Base-by-base conservation (phyloP, 2,329 filamentous ascomycete species). In the Ophiocordyceps sinensis region DNA sequence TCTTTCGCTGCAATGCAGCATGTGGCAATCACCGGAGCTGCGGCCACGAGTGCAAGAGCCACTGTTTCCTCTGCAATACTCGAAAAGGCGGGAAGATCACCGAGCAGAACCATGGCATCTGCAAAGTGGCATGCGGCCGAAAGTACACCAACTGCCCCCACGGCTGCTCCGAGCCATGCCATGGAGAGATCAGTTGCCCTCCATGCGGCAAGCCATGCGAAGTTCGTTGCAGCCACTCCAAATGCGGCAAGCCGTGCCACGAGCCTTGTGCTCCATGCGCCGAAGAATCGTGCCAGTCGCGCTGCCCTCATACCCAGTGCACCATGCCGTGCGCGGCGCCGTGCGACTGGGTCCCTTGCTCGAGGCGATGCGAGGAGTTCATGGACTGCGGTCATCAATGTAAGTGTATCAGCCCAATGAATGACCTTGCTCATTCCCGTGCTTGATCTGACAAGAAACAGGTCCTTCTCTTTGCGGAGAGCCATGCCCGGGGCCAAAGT, bases 331-430 rank as follows among this genome's bases (percentile, higher is more conserved):
- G 81, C 45, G 76, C 77, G 0, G 79, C 72, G 0, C 79, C 81
- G 0, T 86, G 80, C 51, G 64, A 82, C 47, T 70, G 75, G 58
- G 51, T 83, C 0, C 82, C 81, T 1, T 86, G 80, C 52, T 71
- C 70, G 2, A 55, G 66, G 47, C 64, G 79, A 9, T 86, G 81
- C 50, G 50, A 60, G 3, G 62, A 70, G 26, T 14, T 43, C 0
- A 54, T 85, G 4, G 15, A 23, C 0, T 85, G 80, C 50, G 73
- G 73, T 1, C 78, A 84, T 53, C 71, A 65, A 51, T 85, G 75
- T 60, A 40, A 50, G 45, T 50, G 4, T 26, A 26, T 26, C 23
- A 26, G 9, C 5, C 23, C 9, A 3, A 6, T n/a, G n/a, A n/a
- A n/a, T 26, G 23, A 9, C 23, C 23, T 7, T 26, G 23, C 6